A percentile compares a stretch with the other conserved stretches of the same genome.
Conservation (phyloP, 495 filamentous ascomycete genomes). For the Neurospora sp. region DNA sequence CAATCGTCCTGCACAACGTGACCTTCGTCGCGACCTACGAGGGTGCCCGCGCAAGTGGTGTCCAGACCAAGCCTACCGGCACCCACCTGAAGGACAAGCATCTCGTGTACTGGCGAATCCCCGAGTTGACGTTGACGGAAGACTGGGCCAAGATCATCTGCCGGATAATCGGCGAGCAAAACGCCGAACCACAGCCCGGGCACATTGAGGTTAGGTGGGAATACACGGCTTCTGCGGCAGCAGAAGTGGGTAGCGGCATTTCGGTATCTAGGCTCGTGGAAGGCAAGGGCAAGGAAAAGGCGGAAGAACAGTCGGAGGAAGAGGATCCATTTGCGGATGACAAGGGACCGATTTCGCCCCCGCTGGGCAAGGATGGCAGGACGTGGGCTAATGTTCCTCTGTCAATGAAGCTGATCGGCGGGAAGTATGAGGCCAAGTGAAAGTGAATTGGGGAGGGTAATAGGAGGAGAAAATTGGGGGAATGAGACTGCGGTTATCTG, state of each 20-base stretch:
- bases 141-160: slow-evolving; percentile 62
- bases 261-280: slow-evolving; percentile 44
- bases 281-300: slow-evolving; percentile 32
- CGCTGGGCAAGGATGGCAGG: slow-evolving; percentile 29
- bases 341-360: slow-evolving; percentile 15
- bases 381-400: slow-evolving; percentile 67
- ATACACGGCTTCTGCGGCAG: slow-evolving; percentile 32
- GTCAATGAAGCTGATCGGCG: slow-evolving; percentile 63
- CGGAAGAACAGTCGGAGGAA: slow-evolving; percentile 29
- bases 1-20: slow-evolving; percentile 67
- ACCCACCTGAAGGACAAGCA: slow-evolving; percentile 79
- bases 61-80: slow-evolving; percentile 64
- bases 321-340: slow-evolving; percentile 35
- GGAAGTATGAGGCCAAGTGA: slow-evolving; percentile 59
- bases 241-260: slow-evolving; percentile 47
- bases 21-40: slow-evolving; percentile 75
- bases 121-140: slow-evolving; percentile 60
- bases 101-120: slow-evolving; percentile 81
- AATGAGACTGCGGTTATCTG: neutral
- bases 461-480: neutral
- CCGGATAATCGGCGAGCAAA: slow-evolving; percentile 63
- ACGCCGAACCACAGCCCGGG: slow-evolving; percentile 63
- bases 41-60: slow-evolving; percentile 48
- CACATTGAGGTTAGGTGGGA: slow-evolving; percentile 78
- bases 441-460: too few relatives aligned